phyloP scores from a whole-genome alignment of 331 rosid genomes.

The Malus hybrid region DNA sequence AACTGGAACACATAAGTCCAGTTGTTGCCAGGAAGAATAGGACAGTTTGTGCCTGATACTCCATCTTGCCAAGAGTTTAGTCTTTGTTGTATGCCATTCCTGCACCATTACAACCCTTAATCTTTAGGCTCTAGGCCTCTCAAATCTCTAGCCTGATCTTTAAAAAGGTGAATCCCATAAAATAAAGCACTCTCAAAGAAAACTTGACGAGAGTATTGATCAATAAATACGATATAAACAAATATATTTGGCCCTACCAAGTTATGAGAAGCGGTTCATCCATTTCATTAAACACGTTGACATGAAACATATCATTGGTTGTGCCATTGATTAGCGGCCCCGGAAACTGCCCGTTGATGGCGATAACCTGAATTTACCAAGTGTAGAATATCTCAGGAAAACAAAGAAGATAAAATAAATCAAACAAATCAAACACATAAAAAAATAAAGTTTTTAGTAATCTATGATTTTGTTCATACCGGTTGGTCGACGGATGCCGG shows the following conservation, averaged over 20 bases:
- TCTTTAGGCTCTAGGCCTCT: neutral
- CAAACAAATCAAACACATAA: neutral
- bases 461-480: slow-evolving; percentile 1
- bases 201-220: no score
- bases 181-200: no score
- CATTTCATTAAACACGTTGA: slow-evolving; percentile 19
- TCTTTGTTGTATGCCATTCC: slow-evolving; percentile 28
- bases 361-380: slow-evolving; percentile 4
- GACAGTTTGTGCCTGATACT: slow-evolving; percentile 23
- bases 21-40: slow-evolving; percentile 10
- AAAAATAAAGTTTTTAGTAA: neutral
- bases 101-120: neutral
- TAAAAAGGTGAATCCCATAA: no score
- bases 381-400: neutral
- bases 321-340: slow-evolving; percentile 29
- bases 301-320: slow-evolving; percentile 20
- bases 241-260: slow-evolving; percentile 5
- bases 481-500: slow-evolving; percentile 18
- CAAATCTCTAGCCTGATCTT: neutral
- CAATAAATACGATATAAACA: neutral
- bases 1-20: slow-evolving; percentile 20
- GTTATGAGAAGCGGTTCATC: slow-evolving; percentile 26
- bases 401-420: neutral
- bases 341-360: slow-evolving; percentile 28
- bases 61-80: slow-evolving; percentile 27